Conservation (phyloP, 2,329 filamentous ascomycete species). For the Xylaria sp. region DNA sequence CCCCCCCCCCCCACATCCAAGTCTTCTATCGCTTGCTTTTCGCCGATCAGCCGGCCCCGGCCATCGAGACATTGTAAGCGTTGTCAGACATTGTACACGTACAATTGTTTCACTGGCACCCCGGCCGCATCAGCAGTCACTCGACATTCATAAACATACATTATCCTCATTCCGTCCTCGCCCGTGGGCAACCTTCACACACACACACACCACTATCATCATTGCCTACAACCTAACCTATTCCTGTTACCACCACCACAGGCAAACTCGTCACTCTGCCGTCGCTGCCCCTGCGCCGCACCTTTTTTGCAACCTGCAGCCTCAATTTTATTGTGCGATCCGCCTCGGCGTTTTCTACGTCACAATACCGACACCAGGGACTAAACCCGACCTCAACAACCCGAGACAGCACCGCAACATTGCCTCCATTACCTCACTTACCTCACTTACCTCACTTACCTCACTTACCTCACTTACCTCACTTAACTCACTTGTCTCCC, state of each 20-base stretch:
- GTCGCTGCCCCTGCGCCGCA: conserved; percentile 25
- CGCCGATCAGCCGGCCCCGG: conserved; percentile 32
- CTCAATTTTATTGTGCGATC: conserved; percentile 17
- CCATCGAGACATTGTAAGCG: neutral
- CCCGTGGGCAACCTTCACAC: neutral
- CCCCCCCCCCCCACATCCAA: conserved; percentile 32
- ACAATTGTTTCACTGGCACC: conserved; percentile 15
- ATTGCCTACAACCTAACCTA: neutral
- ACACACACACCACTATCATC: conserved; percentile 16
- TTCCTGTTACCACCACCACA: conserved; percentile 4
- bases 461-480: no score
- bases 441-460: no score
- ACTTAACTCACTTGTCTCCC: no score
- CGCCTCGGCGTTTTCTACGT: conserved; percentile 22
- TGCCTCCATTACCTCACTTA: no score
- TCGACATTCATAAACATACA: no score
- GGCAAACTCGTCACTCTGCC: conserved; percentile 5
- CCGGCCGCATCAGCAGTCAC: conserved; percentile 19
- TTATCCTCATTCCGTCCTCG: conserved; percentile 7
- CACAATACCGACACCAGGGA: conserved; percentile 15
- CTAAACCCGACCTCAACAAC: neutral
- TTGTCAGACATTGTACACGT: conserved; percentile 17
- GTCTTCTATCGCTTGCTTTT: conserved; percentile 11
- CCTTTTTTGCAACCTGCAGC: conserved; percentile 26
- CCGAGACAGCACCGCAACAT: conserved; percentile 6